Base-by-base conservation (phyloP, 2,329 filamentous ascomycete species). In the Trichoderma breve region DNA sequence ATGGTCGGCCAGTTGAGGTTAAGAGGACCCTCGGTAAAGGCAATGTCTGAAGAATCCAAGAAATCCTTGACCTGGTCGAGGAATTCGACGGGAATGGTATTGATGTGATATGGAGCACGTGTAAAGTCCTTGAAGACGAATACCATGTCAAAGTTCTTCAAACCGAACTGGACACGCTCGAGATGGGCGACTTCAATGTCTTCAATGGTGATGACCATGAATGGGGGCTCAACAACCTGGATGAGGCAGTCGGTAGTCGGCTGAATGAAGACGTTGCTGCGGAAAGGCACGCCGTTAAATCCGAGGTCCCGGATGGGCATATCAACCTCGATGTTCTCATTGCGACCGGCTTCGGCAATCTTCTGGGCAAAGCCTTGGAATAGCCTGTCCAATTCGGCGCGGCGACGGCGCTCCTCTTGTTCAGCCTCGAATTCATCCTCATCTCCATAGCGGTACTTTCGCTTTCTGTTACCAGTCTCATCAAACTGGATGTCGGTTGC, bases 1-100 rank as follows among this genome's bases (percentile, higher is more conserved):
- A 99, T 99, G 18, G 95, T 97, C 12, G 93, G 92, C 96, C 96
- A 99, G 86, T 98, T 98, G 71, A 99, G 87, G 84, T 99, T 99
- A 76, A 99, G 90, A 1, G 95, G 96, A 71, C 96, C 96, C 82
- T 99, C 97, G 14, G 90, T 93, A 85, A 91, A 98, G 21, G 96
- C 91, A 79, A 99, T 97, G 79, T 99, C 95, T 62, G 96, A 95
- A 1, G 92, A 95, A 82, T 99, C 95, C 11, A 99, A 89, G 91
- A 96, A 99, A 79, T 99, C 97, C 83, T 98, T 98, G 76, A 99
- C 95, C 69, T 93, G 91, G 76, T 99, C 96, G 4, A 99, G 87
- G 3, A 92, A 93, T 80, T 99, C 96, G 28, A 99, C 94, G 0
- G 96, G 97, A 74, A 99, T 98, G 7, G 96, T 99, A 84, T 99